phyloP scores from a whole-genome alignment of 371 early-diverging fungal genomes.

The Sporodiniella umbellata region DNA sequence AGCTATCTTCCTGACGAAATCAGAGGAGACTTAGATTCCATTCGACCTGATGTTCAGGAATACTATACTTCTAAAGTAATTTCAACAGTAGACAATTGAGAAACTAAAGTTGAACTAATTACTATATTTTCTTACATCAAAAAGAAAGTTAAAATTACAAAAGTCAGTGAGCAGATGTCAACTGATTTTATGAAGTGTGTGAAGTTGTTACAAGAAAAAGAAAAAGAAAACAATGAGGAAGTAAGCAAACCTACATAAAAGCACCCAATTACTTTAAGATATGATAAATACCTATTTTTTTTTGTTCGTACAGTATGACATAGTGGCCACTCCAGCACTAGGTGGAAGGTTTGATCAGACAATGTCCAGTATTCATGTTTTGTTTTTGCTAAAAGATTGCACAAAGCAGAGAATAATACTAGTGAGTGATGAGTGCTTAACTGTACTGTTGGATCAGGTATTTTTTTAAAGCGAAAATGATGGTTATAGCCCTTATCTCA shows the following conservation, averaged over 20 bases:
- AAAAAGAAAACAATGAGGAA: constrained; percentile 15
- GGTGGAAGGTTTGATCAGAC: constrained; percentile 92
- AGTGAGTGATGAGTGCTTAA: constrained; percentile 69
- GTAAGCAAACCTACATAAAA: too few species aligned
- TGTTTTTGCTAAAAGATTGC: constrained; percentile 53
- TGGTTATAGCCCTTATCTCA: neutral
- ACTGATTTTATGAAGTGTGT: constrained; percentile 92
- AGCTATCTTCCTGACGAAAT: constrained; percentile 80
- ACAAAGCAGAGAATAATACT: constrained; percentile 54
- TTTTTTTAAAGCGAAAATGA: constrained; percentile 3
- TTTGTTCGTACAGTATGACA: constrained; percentile 55
- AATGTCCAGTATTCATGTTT: constrained; percentile 70
- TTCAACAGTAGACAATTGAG: neutral
- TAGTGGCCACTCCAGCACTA: constrained; percentile 79
- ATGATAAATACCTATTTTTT: too few species aligned
- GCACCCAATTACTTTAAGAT: too few species aligned
- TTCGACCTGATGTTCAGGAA: constrained; percentile 58
- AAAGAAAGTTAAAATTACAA: constrained; percentile 50
- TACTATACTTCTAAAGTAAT: constrained; percentile 56
- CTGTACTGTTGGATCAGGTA: constrained; percentile 69
- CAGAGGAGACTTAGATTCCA: constrained; percentile 85
- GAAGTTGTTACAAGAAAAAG: constrained; percentile 28
- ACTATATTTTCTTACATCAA: too few species aligned
- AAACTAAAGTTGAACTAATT: too few species aligned
- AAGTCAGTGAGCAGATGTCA: constrained; percentile 59